Evolutionary conservation across 306 rosid genomes (phyloP), one percentile per base, ranked within the genome.

Genomic region (Citrullus mucosospermus): DNA sequence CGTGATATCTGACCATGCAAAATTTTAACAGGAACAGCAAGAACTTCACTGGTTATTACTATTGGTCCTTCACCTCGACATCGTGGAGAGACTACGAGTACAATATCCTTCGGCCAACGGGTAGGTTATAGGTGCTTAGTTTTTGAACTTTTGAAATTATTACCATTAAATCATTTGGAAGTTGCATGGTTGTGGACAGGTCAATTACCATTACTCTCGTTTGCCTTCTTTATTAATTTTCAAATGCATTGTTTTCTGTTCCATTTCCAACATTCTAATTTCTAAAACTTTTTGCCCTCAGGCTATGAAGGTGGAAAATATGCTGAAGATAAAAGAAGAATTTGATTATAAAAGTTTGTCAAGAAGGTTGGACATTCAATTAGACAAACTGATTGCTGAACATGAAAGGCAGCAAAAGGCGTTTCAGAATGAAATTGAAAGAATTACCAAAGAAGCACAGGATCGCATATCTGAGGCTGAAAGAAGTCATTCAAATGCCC

Each of bases 261-360:
- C 44, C 32, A 61, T 77, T 63, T 28, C 68, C 76, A 80, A 79
- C 78, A 77, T 83, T 79, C 87, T 86, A 77, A 83, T 25, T 12
- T 71, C 38, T 71, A 50, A 9, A 30, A 32, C 43, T 28, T 15
- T 80, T 58, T 81, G 43, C 77, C 59, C 61, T 81, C 83, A 96
- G 99, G 98, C 99, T 83, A 96, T 96, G 99, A 92, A 96, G 90
- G 97, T 96, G 86, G 99, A 96, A 83, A 93, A 96, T 85, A 92
- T 96, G 99, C 79, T 96, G 83, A 96, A 92, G 82, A 76, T 96
- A 71, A 96, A 91, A 90, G 99, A 96, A 83, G 99, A 96, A 80
- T 92, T 96, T 44, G 99, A 96, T 84, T 96, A 96, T 85, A 96
- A 96, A 90, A 90, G 99, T 85, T 87, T 96, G 84, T 86, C 98